These are phyloP conservation scores for Phoenix dactylifera DNA, from an alignment of 176 grass and related monocot genomes.

Conservation along the genomic window DNA sequence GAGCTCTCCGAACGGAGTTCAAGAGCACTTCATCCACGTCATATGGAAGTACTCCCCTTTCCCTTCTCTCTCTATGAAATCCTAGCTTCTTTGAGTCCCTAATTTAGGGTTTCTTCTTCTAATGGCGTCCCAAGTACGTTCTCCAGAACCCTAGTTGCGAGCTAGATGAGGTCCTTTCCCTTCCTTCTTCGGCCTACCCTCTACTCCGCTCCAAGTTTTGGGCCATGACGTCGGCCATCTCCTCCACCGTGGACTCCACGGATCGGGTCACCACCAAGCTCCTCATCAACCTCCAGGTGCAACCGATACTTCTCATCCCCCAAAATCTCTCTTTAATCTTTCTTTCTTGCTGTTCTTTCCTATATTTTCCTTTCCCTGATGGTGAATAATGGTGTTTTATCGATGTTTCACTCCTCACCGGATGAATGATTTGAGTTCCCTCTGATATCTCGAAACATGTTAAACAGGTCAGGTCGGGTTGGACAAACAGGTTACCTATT, in stretches of 20 bases:
- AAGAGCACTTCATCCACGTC: conserved; percentile 60
- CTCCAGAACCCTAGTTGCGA: conserved; percentile 70
- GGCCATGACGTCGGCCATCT: conserved; percentile 53
- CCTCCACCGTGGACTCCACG: conserved; percentile 61
- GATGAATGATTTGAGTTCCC: too few relatives aligned
- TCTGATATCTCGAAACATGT: too few relatives aligned
- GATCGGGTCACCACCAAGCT: conserved; percentile 86
- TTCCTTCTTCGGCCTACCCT: conserved; percentile 58
- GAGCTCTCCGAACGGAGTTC: conserved; percentile 49
- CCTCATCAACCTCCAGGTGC: conserved; percentile 76
- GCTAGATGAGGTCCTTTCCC: conserved; percentile 51
- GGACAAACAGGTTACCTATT: too few relatives aligned
- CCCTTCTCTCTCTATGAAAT: not conserved
- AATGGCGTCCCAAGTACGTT: conserved; percentile 42
- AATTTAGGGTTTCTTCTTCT: not conserved
- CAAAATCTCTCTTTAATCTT: too few relatives aligned
- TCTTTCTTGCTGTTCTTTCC: too few relatives aligned
- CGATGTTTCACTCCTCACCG: too few relatives aligned
- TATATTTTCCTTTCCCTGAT: too few relatives aligned
- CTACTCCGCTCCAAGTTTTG: conserved; percentile 66
- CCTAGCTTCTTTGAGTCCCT: too few relatives aligned
- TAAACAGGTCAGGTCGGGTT: too few relatives aligned
- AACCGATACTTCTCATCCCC: too few relatives aligned
- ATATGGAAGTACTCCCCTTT: conserved; percentile 64
- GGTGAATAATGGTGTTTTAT: too few relatives aligned